These are phyloP conservation scores for Alternaria triticimaculans DNA, from an alignment of 2,329 filamentous ascomycete species.

Conservation along the genomic window DNA sequence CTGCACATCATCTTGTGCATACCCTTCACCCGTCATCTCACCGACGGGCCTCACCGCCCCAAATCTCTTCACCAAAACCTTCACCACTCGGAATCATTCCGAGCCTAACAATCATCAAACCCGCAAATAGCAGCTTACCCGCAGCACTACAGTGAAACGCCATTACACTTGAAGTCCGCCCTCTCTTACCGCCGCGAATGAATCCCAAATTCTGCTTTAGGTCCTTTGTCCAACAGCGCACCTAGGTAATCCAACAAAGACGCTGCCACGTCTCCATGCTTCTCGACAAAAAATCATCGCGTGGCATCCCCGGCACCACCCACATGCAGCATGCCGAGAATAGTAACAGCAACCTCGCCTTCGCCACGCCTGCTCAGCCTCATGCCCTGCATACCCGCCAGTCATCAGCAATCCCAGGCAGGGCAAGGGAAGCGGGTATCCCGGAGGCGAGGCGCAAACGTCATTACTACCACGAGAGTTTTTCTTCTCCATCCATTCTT, in stretches of 20 bases:
- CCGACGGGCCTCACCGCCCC: constrained; percentile 8
- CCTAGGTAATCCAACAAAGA: background rate
- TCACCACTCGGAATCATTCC: constrained; percentile 4
- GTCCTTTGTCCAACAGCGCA: background rate
- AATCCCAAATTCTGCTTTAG: background rate
- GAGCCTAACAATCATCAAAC: background rate
- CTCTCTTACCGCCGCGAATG: background rate
- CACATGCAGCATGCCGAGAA: constrained; percentile 23
- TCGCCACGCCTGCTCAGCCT: constrained; percentile 13
- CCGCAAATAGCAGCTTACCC: constrained; percentile 7
- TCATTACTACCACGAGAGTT: background rate
- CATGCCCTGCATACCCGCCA: constrained; percentile 10
- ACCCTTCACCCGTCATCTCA: constrained; percentile 5
- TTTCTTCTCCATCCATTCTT: background rate
- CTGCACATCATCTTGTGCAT: constrained; percentile 8
- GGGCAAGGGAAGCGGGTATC: constrained; percentile 1
- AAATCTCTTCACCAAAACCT: background rate
- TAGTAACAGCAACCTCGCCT: constrained; percentile 4
- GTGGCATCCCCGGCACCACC: background rate
- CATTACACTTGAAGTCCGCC: background rate
- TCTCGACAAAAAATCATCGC: background rate
- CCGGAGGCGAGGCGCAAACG: constrained; percentile 1
- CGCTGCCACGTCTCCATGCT: constrained; percentile 1
- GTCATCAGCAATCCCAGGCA: background rate
- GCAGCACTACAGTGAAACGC: background rate